phyloP scores from a whole-genome alignment of 345 rosid genomes.

The Jatropha curcas region DNA sequence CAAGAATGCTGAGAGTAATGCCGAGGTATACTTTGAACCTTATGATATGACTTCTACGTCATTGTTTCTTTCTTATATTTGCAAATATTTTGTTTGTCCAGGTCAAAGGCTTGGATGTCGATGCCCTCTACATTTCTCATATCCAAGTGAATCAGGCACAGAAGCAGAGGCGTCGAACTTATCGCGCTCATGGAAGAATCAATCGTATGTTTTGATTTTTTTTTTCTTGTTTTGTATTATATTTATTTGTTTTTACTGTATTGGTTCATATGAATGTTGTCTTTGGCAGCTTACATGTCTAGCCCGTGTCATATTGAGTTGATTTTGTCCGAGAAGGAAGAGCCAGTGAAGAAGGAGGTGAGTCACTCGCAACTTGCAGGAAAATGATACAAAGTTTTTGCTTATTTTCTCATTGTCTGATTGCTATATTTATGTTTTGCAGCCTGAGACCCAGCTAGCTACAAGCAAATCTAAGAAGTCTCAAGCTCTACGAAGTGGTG shows the following conservation, averaged over 20 bases:
- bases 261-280: not conserved
- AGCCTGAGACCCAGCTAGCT: slow-evolving; percentile 90
- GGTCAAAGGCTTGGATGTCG: slow-evolving; percentile 98
- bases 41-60: not conserved
- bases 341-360: slow-evolving; percentile 95
- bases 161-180: slow-evolving; percentile 94
- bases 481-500: slow-evolving; percentile 38
- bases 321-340: slow-evolving; percentile 89
- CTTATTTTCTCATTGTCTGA: not conserved
- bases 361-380: not conserved
- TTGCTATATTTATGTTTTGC: slow-evolving; percentile 10
- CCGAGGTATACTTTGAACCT: slow-evolving; percentile 50
- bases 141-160: slow-evolving; percentile 96
- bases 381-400: not conserved
- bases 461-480: slow-evolving; percentile 73
- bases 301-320: slow-evolving; percentile 96
- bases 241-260: no score
- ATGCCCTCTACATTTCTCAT: slow-evolving; percentile 76
- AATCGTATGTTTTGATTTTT: slow-evolving; percentile 55
- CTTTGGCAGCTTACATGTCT: slow-evolving; percentile 82
- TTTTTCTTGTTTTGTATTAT: not conserved
- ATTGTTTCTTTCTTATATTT: not conserved
- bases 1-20: slow-evolving; percentile 97
- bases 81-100: slow-evolving; percentile 16
- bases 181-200: slow-evolving; percentile 97